Percentiles rank a stretch among this genome's conserved stretches.
phyloP scores from a whole-genome alignment of 2,329 filamentous ascomycete species.

The Aspergillus puulaauensis region DNA sequence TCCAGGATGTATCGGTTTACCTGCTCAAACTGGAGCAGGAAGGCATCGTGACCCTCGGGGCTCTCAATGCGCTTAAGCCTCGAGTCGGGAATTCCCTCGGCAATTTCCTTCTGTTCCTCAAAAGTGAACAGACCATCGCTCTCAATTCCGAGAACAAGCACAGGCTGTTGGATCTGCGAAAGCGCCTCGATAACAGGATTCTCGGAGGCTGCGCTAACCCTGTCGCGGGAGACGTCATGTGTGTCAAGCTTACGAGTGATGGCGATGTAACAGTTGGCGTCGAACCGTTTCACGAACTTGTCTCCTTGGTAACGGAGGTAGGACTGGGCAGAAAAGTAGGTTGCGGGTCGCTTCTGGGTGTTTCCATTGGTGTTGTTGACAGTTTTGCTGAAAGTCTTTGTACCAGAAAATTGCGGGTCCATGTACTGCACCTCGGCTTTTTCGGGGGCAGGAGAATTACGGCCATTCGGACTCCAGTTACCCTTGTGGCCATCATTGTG shows the following conservation, averaged over 20 bases:
- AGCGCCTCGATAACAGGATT: constrained; percentile 70
- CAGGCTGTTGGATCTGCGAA: constrained; percentile 79
- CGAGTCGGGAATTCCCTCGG: constrained; percentile 74
- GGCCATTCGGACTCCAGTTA: constrained; percentile 45
- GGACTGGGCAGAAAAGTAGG: constrained; percentile 98
- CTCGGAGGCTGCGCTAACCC: constrained; percentile 46
- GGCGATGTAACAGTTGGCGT: constrained; percentile 98
- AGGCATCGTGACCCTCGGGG: constrained; percentile 93
- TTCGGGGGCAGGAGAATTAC: constrained; percentile 27
- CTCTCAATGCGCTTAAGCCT: constrained; percentile 85
- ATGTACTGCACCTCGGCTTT: constrained; percentile 41
- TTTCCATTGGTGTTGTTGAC: constrained; percentile 33
- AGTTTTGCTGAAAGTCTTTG: constrained; percentile 52
- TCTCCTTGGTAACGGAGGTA: constrained; percentile 94
- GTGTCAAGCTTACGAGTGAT: constrained; percentile 98
- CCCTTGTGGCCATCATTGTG: constrained; percentile 79
- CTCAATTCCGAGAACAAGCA: constrained; percentile 89
- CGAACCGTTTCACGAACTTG: constrained; percentile 96
- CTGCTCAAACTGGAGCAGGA: constrained; percentile 94
- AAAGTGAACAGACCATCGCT: constrained; percentile 96
- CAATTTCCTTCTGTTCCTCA: constrained; percentile 91
- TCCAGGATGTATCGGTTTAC: constrained; percentile 84
- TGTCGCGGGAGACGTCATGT: constrained; percentile 84
- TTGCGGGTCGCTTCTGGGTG: constrained; percentile 54
- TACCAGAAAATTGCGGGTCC: constrained; percentile 72